Evolutionary conservation across 148 eudicot genomes (phyloP).

Genomic region (Simmondsia chinensis): DNA sequence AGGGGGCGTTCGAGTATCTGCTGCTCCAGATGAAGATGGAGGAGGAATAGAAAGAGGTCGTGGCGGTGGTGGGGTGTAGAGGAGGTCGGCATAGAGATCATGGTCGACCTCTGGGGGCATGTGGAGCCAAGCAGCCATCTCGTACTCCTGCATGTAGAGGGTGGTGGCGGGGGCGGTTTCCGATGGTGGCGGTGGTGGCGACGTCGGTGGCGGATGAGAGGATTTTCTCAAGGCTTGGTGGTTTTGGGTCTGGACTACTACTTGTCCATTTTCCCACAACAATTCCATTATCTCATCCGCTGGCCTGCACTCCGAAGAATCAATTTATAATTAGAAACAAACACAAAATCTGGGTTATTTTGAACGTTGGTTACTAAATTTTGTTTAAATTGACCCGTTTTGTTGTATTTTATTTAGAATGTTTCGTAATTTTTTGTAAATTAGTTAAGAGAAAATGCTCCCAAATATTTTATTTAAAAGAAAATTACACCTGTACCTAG

Average conservation of each 20-base stretch:
- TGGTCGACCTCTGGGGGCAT: conserved; percentile 45
- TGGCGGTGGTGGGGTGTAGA: conserved; percentile 14
- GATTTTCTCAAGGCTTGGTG: conserved; percentile 21
- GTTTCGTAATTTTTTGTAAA: no score
- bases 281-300: conserved; percentile 59
- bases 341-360: no score
- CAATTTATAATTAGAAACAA: background rate
- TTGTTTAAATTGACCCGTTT: no score
- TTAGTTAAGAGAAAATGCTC: no score
- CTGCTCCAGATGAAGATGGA: conserved; percentile 6
- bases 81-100: conserved; percentile 38
- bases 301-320: conserved; percentile 17
- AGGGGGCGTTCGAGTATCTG: conserved; percentile 1
- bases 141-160: conserved; percentile 57
- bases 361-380: no score
- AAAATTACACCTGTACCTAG: no score
- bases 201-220: conserved; percentile 10
- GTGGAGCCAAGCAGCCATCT: conserved; percentile 72
- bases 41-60: background rate
- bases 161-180: conserved; percentile 14
- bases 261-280: conserved; percentile 57
- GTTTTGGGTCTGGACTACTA: conserved; percentile 33
- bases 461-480: no score
- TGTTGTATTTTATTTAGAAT: no score
- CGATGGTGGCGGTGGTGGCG: conserved; percentile 7